Evolutionary conservation across 1,284 basidiomycete species (phyloP), one percentile per base, ranked within the genome.

Genomic region (Porogramme epimiltina): DNA sequence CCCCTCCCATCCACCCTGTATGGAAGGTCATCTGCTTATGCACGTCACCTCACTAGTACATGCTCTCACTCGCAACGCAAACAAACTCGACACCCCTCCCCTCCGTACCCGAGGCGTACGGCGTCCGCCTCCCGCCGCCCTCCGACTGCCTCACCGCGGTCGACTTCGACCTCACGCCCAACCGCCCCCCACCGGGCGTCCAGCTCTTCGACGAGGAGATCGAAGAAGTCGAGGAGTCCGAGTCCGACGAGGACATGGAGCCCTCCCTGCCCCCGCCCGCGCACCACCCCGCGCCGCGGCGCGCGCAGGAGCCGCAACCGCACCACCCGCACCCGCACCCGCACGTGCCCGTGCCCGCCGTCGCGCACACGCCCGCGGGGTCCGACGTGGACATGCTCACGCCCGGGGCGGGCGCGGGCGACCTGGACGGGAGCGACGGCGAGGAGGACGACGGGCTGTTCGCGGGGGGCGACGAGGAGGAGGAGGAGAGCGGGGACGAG

Each of bases 151-250:
- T 99, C 33, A 93, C 93, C 11, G 81, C 91, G 19, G 86, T 97
- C 59, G 93, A 97, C 74, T 99, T 98, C 74, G 87, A 94, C 63
- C 82, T 98, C 61, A 81, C 97, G 0, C 95, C 96, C 8, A 94
- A 93, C 68, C 84, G 87, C 62, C 84, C 91, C 15, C 85, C 89
- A 19, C 84, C 89, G 4, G 84, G 80, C 38, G 80, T 85, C 46
- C 85, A 82, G 60, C 71, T 87, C 23, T 90, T 85, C 60, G 86
- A 91, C 58, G 89, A 92, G 66, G 87, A 91, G 62, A 71, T 89
- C 20, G 89, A 91, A 61, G 87, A 89, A 60, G 80, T 89, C 33
- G 84, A 85, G 64, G 87, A 87, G 66, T 82, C 81, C 4, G 83
- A 83, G 58, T 77, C 78, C 1, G 80, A 81, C 55, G 84, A 79